phyloP scores from a whole-genome alignment of 495 filamentous ascomycete species.

The Staphylotrichum longicolle region DNA sequence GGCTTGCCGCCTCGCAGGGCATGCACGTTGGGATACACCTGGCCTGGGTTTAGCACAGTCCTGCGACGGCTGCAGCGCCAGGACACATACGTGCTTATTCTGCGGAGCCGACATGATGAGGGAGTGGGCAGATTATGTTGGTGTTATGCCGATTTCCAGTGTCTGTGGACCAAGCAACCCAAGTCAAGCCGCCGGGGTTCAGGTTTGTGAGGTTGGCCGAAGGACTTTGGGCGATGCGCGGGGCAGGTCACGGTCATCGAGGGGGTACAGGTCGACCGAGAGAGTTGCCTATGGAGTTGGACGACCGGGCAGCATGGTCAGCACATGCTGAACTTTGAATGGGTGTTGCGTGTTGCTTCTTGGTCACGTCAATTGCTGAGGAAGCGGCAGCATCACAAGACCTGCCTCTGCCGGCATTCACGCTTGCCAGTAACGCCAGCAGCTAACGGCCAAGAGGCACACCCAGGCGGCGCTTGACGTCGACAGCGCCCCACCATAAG shows the following conservation, averaged over 20 bases:
- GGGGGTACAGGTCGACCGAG: background rate
- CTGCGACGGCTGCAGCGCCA: background rate
- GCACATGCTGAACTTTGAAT: constrained; percentile 5
- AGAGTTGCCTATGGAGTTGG: background rate
- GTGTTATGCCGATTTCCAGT: background rate
- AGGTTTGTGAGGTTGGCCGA: background rate
- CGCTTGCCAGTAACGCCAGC: background rate
- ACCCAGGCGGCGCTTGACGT: constrained; percentile 24
- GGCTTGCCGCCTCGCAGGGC: constrained; percentile 44
- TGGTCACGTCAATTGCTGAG: background rate
- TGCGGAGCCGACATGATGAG: constrained; percentile 35
- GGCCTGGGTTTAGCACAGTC: constrained; percentile 27
- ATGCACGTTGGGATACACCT: constrained; percentile 43
- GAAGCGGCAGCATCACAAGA: constrained; percentile 15
- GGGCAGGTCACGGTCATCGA: constrained; percentile 3
- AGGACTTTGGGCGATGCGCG: constrained; percentile 5
- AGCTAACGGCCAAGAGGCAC: background rate
- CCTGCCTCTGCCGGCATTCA: background rate
- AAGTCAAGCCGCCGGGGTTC: too few species aligned
- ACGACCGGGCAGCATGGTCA: constrained; percentile 5
- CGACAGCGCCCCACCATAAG: constrained; percentile 21
- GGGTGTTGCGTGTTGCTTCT: background rate
- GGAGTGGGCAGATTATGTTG: background rate
- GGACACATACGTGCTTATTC: constrained; percentile 32
- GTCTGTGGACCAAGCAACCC: too few species aligned